Conservation (phyloP, 306 rosid species). For the Vigna angularis region DNA sequence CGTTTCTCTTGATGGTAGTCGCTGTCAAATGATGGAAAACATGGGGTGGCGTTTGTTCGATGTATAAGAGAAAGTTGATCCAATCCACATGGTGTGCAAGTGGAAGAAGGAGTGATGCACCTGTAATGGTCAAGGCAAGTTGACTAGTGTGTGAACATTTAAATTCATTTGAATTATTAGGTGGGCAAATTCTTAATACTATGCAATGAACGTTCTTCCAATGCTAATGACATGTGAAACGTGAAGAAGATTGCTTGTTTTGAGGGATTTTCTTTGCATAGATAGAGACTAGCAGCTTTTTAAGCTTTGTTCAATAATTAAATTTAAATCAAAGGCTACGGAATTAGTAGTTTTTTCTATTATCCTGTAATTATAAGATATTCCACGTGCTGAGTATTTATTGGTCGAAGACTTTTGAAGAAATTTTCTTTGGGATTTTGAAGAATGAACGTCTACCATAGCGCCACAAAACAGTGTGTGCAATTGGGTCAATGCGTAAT, state of each 20-base stretch:
- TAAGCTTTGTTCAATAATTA: not conserved
- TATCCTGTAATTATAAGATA: too few species aligned
- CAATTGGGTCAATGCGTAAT: not conserved
- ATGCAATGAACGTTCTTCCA: conserved; percentile 6
- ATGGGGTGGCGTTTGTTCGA: not conserved
- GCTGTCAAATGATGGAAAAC: not conserved
- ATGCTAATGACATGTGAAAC: not conserved
- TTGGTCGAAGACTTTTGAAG: not conserved
- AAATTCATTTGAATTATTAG: conserved; percentile 4
- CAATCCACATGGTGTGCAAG: conserved; percentile 3
- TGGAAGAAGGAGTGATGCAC: conserved; percentile 19
- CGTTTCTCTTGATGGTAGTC: conserved; percentile 30
- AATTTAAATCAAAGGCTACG: not conserved
- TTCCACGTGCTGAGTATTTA: too few species aligned
- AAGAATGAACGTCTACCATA: not conserved
- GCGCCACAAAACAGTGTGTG: not conserved
- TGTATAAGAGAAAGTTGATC: conserved; percentile 5
- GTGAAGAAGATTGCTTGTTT: not conserved
- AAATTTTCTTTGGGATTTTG: not conserved
- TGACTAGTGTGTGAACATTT: not conserved
- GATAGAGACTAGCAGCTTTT: not conserved
- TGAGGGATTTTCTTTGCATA: not conserved
- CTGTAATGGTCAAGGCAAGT: conserved; percentile 12
- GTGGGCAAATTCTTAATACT: conserved; percentile 1
- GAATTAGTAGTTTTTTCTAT: not conserved